Evolutionary conservation across 495 filamentous ascomycete species (phyloP), one percentile per base, ranked within the genome.

Genomic region (Hyaloscypha bicolor): DNA sequence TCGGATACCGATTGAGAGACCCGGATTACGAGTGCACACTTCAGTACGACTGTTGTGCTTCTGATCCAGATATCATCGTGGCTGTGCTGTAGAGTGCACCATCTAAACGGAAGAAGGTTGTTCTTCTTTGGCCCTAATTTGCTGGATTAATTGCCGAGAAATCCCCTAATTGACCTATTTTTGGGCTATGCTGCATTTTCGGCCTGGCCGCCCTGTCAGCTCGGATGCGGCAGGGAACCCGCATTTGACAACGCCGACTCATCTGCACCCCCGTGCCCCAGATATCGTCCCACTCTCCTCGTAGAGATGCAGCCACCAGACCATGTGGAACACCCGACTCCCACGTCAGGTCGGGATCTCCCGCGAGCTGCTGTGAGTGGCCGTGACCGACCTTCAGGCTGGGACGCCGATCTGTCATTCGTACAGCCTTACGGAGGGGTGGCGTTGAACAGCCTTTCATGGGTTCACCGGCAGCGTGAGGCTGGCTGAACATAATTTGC

Each of bases 101-200:
- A 25, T 25, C 25, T 1, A 2, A 25, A 25, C 25, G 25, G 25
- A 25, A 25, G 25, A 25, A 25, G 25, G 25, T 25, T 25, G 2
- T 25, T 25, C 2, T 25, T 25, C 25, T 25, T 25, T 25, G 25
- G 25, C 25, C 25, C 25, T 25, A 25, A 25, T 25, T 25, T 25
- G 25, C 25, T 25, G 25, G 25, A 2, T 25, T 25, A 2, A 25
- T 25, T 25, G 25, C 25, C 25, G 25, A 25, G 25, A 25, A 25
- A 2, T 25, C 25, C 25, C 25, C 25, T 25, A 25, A 25, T 25
- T 25, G 25, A 25, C 25, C 25, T 25, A 25, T 25, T 25, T 25
- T 25, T 25, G 25, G 29, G 32, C 56, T 60, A 60, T 39, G 32
- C 56, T 21, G 30, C 1, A 60, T 60, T 60, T 60, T 60, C 31